Base-by-base conservation (phyloP, 78 protist genomes). In the Neovahlkampfia damariscottae region DNA sequence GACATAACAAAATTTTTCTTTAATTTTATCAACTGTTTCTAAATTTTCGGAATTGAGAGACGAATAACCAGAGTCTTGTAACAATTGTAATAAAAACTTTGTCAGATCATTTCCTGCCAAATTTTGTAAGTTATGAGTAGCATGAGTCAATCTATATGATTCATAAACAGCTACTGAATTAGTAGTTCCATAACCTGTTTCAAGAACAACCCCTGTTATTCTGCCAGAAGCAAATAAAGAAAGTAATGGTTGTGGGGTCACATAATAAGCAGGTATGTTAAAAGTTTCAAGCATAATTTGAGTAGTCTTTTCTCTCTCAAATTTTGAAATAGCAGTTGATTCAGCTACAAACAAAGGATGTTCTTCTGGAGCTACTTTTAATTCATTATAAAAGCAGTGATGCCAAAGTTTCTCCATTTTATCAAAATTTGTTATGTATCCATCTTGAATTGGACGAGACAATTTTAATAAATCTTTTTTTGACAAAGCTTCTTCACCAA, bases 101-200 rank as follows among this genome's bases (percentile, higher is more conserved):
- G 19, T 19, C 19, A n/a, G 34, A 50, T n/a, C 62, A 19, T 50
- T 19, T 19, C 34, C 62, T 50, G 62, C 62, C 19, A 19, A 19
- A 50, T n/a, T 50, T 50, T 50, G 34, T 50, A 50, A 50, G 19
- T 50, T 50, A 19, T 34, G 29, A 70, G 93, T 84, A 76, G 92
- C 88, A 80, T 86, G 92, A 29, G 91, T 85, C 0, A 94, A 89
- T 6, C 87, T 84, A 68, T 83, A 88, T 0, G 96, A 96, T 76
- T 97, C 99, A 82, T 85, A 90, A 81, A 97, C 79, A 39, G 99
- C 99, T 27, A 90, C 95, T 8, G 91, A 70, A 79, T 89, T 91
- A 8, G 97, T 40, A 31, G 87, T 93, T 73, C 98, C 99, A 50
- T 92, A 96, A n/a, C 99, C 99, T 39, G 94, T 85, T 80, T 95